phyloP scores from a whole-genome alignment of 2,329 filamentous ascomycete species.

The Penicillium polonicum region DNA sequence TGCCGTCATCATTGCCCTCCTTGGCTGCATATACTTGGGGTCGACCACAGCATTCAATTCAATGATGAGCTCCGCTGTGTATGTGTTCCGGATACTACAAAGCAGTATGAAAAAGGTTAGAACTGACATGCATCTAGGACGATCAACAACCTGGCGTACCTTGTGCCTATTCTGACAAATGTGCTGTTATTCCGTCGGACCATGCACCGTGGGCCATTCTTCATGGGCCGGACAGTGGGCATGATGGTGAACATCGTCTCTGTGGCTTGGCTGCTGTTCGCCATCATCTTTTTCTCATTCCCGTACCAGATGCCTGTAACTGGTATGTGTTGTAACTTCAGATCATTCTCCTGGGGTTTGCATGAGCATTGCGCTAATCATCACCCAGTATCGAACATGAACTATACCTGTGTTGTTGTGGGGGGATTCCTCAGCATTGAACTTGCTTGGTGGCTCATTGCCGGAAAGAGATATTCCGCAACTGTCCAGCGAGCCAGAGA shows the following conservation, averaged over 20 bases:
- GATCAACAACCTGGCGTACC: slow-evolving; percentile 49
- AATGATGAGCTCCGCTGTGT: slow-evolving; percentile 31
- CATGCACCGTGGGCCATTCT: slow-evolving; percentile 48
- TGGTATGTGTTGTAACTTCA: slow-evolving; percentile 11
- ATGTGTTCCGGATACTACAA: not conserved
- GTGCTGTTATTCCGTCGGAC: slow-evolving; percentile 46
- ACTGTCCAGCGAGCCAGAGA: slow-evolving; percentile 47
- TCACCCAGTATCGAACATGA: slow-evolving; percentile 43
- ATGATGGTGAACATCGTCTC: slow-evolving; percentile 47
- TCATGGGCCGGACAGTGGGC: slow-evolving; percentile 42
- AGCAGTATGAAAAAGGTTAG: not conserved
- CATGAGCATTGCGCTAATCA: not conserved
- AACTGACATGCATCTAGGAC: slow-evolving; percentile 32
- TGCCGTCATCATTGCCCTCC: slow-evolving; percentile 51
- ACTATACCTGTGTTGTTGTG: slow-evolving; percentile 51
- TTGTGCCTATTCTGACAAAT: slow-evolving; percentile 49
- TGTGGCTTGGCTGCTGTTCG: slow-evolving; percentile 50
- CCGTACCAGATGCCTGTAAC: slow-evolving; percentile 41
- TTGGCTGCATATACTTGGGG: slow-evolving; percentile 67
- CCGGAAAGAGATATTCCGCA: slow-evolving; percentile 40
- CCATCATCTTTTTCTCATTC: slow-evolving; percentile 52
- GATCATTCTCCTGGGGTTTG: not conserved
- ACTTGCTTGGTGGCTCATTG: slow-evolving; percentile 47
- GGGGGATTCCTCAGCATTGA: slow-evolving; percentile 43
- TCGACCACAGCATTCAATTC: slow-evolving; percentile 66